Base-by-base conservation (phyloP, 2,329 filamentous ascomycete species). In the Parascedosporium putredinis region DNA sequence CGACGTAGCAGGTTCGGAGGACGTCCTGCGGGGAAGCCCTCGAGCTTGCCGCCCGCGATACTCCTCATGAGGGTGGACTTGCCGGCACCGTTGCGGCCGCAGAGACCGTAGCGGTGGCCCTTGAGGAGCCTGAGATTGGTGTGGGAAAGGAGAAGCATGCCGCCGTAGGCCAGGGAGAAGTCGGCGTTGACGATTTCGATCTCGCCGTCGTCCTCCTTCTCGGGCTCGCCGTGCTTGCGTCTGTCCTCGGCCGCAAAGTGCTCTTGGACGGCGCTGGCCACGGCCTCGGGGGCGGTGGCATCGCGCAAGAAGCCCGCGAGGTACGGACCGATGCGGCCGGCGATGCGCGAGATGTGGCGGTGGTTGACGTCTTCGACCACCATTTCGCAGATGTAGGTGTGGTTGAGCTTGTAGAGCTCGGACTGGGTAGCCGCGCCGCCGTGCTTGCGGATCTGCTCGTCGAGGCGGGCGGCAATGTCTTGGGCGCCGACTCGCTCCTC, bases 51-150 rank as follows among this genome's bases (percentile, higher is more conserved):
- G 52, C 85, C 85, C 47, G 93, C 87, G 60, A 98, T 98, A 65
- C 86, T 89, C 64, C 88, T 87, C 93, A 98, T 97, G 52, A 98
- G 78, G 1, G 93, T 98, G n/a, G 93, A 97, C 73, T 98, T 98
- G 63, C 93, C 93, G 51, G 90, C 89, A 72, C 93, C 93, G 66
- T 98, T 98, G 59, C 91, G 86, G 60, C 93, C 93, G 61, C 91
- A 96, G 16, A 98, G 86, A 65, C 93, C 93, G 64, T 98, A 98
- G 52, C 93, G 85, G 68, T 97, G 93, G 51, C 93, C 93, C 74
- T 97, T 96, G 60, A 97, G 78, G 7, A 98, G 81, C 38, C 89
- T 84, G 40, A 98, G 75, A 65, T 96, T 97, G 57, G 93, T 96
- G 71, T 97, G 93, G 4, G 89, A 96, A 20, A 98, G 78, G 54